These are phyloP conservation scores for Capsicum baccatum DNA, from an alignment of 257 asterid genomes.

Conservation along the genomic window DNA sequence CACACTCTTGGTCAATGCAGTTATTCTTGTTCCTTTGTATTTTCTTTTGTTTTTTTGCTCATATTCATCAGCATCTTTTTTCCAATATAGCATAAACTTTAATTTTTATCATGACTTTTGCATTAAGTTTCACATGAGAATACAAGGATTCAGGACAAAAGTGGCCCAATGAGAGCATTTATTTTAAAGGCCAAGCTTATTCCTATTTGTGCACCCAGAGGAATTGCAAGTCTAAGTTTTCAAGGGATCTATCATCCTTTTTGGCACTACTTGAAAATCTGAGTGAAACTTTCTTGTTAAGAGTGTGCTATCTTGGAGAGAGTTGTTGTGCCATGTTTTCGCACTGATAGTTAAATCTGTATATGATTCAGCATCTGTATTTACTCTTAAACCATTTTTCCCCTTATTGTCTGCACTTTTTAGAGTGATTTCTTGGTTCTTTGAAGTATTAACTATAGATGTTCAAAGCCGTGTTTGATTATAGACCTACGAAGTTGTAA, in stretches of 20 bases:
- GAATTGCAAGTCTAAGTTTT: neutral
- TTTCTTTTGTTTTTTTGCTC: neutral
- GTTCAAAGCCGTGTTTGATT: neutral
- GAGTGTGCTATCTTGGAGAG: neutral
- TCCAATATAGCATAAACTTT: neutral
- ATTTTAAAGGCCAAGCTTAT: neutral
- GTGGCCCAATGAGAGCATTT: neutral
- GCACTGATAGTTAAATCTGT: neutral
- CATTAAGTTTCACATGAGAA: neutral
- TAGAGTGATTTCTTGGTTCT: neutral
- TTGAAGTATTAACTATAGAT: slow-evolving; percentile 18
- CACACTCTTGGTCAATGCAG: slow-evolving; percentile 2
- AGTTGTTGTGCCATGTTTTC: neutral
- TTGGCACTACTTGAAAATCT: neutral
- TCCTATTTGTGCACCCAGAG: neutral
- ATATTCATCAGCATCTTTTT: neutral
- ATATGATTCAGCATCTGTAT: neutral
- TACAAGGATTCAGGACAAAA: neutral
- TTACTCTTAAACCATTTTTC: neutral
- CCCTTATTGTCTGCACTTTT: neutral
- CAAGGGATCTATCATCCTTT: neutral
- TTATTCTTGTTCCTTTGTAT: neutral
- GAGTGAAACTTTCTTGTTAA: neutral
- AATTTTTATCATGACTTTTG: neutral
- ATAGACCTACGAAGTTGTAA: neutral